Evolutionary conservation across 371 early-diverging fungal genomes (phyloP).

Genomic region (Rhizomucor miehei): DNA sequence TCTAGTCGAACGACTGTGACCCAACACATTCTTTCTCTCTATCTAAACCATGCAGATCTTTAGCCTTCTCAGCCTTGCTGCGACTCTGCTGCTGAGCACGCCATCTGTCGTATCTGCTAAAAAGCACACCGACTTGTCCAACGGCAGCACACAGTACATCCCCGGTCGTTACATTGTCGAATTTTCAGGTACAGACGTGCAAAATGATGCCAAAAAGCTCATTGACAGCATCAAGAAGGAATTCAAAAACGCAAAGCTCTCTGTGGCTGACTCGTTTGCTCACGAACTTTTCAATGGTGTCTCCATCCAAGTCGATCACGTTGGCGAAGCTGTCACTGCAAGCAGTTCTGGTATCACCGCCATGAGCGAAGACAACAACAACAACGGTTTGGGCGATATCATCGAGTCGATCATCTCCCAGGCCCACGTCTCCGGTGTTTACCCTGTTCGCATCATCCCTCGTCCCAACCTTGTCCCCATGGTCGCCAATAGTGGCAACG

Average conservation of each 20-base stretch:
- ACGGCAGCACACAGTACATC: slow-evolving; percentile 2
- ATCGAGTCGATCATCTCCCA: slow-evolving; percentile 20
- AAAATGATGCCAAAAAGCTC: slow-evolving; percentile 9
- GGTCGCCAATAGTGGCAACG: background rate
- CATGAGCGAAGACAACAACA: slow-evolving; percentile 6
- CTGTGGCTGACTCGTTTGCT: slow-evolving; percentile 22
- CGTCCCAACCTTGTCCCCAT: slow-evolving; percentile 23
- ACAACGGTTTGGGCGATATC: slow-evolving; percentile 10
- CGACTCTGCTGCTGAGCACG: slow-evolving; percentile 12
- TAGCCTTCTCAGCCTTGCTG: slow-evolving; percentile 12
- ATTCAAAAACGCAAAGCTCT: slow-evolving; percentile 20
- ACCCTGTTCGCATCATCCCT: slow-evolving; percentile 23
- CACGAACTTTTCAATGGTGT: slow-evolving; percentile 35
- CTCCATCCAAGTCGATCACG: slow-evolving; percentile 23
- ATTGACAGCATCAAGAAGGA: slow-evolving; percentile 20
- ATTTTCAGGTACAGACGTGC: slow-evolving; percentile 12
- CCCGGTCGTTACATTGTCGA: slow-evolving; percentile 39
- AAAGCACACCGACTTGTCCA: slow-evolving; percentile 12
- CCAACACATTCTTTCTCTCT: too few relatives aligned
- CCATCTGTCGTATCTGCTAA: slow-evolving; percentile 17
- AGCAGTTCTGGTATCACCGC: background rate
- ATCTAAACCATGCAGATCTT: background rate
- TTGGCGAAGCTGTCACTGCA: slow-evolving; percentile 1
- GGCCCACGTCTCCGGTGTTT: slow-evolving; percentile 21
- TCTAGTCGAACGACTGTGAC: too few relatives aligned